These are phyloP conservation scores for Neopestalotiopsis sp. DNA, from an alignment of 2,329 filamentous ascomycete species.

Conservation along the genomic window DNA sequence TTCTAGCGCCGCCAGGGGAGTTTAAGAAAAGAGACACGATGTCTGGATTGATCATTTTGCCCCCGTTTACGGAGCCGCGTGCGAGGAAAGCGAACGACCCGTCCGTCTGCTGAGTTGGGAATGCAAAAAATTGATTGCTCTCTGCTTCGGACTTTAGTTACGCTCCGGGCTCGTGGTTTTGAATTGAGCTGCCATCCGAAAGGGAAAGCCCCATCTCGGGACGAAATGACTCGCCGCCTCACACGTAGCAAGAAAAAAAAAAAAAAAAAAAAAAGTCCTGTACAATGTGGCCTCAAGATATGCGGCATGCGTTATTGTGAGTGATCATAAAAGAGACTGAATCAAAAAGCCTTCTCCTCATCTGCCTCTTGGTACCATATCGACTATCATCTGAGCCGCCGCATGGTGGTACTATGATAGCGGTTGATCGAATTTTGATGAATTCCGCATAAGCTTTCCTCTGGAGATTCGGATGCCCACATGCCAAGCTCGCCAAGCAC, in stretches of 20 bases:
- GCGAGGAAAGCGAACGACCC: too few species aligned
- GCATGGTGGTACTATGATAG: too few species aligned
- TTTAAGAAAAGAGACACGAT: too few species aligned
- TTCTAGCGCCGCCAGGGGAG: background rate
- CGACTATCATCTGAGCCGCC: background rate
- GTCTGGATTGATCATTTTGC: too few species aligned
- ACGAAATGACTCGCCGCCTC: background rate
- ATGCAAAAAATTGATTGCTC: background rate
- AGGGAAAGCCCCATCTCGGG: background rate
- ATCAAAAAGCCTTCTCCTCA: background rate
- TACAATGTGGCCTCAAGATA: background rate
- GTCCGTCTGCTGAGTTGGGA: background rate
- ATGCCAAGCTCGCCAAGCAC: background rate
- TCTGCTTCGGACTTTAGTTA: background rate
- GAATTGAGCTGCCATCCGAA: background rate
- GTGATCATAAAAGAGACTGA: too few species aligned
- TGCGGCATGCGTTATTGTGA: too few species aligned
- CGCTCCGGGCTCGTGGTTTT: background rate
- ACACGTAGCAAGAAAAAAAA: background rate
- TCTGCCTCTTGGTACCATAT: background rate
- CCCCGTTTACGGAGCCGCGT: too few species aligned
- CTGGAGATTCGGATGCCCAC: background rate
- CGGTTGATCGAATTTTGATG: background rate
- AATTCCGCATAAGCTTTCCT: background rate
- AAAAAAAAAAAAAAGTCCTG: background rate